Percentiles rank a stretch among this genome's conserved stretches.
Evolutionary conservation across 257 asterid genomes (phyloP).

Genomic region (Scutellaria minor): DNA sequence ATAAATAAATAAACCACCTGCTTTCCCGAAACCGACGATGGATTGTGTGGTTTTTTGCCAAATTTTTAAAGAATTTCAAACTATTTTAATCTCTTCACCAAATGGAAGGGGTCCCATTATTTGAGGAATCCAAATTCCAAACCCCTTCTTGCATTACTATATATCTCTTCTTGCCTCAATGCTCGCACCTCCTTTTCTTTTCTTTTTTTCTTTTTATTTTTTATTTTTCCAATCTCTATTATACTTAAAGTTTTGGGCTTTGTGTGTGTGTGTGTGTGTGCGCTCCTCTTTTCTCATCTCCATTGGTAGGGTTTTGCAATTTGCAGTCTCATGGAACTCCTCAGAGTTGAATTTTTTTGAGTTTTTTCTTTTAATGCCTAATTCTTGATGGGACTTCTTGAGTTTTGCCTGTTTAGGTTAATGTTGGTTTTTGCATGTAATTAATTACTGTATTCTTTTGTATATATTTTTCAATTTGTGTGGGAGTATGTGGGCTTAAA

Average conservation of each 20-base stretch:
- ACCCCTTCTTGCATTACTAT: constrained; percentile 39
- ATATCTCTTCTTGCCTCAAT: constrained; percentile 45
- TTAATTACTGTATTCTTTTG: neutral
- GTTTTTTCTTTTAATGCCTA: constrained; percentile 24
- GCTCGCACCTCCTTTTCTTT: constrained; percentile 47
- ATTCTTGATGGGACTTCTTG: neutral
- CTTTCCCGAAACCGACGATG: constrained; percentile 57
- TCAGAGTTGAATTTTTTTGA: constrained; percentile 28
- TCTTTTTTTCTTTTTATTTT: neutral
- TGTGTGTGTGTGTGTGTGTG: neutral
- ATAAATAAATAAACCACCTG: constrained; percentile 17
- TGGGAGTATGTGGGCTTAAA: neutral
- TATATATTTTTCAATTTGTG: neutral
- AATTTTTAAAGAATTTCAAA: neutral
- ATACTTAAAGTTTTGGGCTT: constrained; percentile 6
- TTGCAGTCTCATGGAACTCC: constrained; percentile 27
- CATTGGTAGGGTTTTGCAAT: constrained; percentile 35
- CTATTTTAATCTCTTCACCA: constrained; percentile 40
- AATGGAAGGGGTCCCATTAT: constrained; percentile 49
- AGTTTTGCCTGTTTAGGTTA: neutral
- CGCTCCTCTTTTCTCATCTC: constrained; percentile 26
- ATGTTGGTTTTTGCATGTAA: neutral
- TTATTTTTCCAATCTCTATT: constrained; percentile 1
- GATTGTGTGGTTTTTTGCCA: constrained; percentile 32
- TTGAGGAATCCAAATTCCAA: constrained; percentile 44